A percentile compares a stretch with the other conserved stretches of the same genome.
These are phyloP conservation scores for Pittosporum tobira DNA, from an alignment of 129 eudicot genomes.

Conservation along the genomic window DNA sequence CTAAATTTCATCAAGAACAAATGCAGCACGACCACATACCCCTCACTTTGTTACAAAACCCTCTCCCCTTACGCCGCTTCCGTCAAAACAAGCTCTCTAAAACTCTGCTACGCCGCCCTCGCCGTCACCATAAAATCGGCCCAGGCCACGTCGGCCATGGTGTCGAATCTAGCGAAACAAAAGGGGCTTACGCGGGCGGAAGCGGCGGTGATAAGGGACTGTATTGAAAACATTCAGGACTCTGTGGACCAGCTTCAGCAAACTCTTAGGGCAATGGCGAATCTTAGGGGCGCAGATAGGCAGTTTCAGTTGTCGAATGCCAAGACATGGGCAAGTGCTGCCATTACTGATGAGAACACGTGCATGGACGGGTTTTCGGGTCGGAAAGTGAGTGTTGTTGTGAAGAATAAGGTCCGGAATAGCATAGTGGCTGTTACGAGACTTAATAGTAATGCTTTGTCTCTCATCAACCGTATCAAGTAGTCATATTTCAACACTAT, in stretches of 20 bases:
- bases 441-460: conserved; percentile 57
- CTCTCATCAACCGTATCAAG: conserved; percentile 55
- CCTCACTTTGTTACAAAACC: conserved; percentile 46
- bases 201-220: conserved; percentile 43
- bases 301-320: conserved; percentile 50
- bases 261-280: conserved; percentile 30
- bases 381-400: conserved; percentile 23
- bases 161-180: conserved; percentile 21
- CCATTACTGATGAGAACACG: conserved; percentile 63
- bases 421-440: conserved; percentile 32
- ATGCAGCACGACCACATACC: conserved; percentile 60
- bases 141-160: conserved; percentile 30
- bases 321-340: conserved; percentile 79
- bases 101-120: conserved; percentile 45
- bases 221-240: conserved; percentile 47
- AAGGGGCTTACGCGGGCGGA: conserved; percentile 33
- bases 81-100: conserved; percentile 29
- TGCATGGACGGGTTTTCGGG: conserved; percentile 62
- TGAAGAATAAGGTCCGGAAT: conserved; percentile 36
- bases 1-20: conserved; percentile 40
- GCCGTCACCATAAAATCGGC: conserved; percentile 39
- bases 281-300: conserved; percentile 26
- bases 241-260: conserved; percentile 46
- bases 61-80: conserved; percentile 51
- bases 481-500: conserved; percentile 8